These are phyloP conservation scores for Vaccinium corymbosum DNA, from an alignment of 148 eudicot species.

Conservation along the genomic window DNA sequence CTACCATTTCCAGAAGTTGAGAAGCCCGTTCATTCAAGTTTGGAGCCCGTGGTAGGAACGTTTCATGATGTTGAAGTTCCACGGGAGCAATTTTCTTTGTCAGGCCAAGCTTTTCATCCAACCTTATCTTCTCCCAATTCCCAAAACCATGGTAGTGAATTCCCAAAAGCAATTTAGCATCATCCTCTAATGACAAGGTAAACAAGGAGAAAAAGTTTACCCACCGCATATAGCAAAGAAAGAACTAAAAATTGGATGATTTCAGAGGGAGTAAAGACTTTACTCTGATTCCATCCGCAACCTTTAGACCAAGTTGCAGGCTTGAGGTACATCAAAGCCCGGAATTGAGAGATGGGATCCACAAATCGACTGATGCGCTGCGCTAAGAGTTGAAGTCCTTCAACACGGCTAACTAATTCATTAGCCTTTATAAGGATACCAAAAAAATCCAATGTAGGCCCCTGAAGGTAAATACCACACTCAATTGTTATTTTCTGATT, in stretches of 20 bases:
- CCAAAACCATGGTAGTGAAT: constrained; percentile 96
- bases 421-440: constrained; percentile 97
- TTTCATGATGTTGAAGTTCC: constrained; percentile 98
- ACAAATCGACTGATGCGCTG: constrained; percentile 74
- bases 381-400: constrained; percentile 85
- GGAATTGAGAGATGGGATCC: constrained; percentile 80
- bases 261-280: constrained; percentile 22
- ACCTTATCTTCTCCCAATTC: constrained; percentile 93
- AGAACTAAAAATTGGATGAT: neutral
- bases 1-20: constrained; percentile 91
- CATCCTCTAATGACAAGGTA: constrained; percentile 63
- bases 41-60: constrained; percentile 99
- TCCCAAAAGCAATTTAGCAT: constrained; percentile 90
- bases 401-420: constrained; percentile 78
- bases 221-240: neutral
- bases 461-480: constrained; percentile 36
- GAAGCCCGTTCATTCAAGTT: constrained; percentile 93
- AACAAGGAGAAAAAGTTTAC: constrained; percentile 15
- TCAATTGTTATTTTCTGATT: neutral
- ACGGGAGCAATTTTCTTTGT: constrained; percentile 95
- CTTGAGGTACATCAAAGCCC: constrained; percentile 78
- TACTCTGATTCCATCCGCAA: constrained; percentile 99
- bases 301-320: constrained; percentile 99
- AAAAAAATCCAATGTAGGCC: constrained; percentile 88
- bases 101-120: constrained; percentile 87